Evolutionary conservation across 345 rosid species (phyloP).

Genomic region (Sisymbrium irio): DNA sequence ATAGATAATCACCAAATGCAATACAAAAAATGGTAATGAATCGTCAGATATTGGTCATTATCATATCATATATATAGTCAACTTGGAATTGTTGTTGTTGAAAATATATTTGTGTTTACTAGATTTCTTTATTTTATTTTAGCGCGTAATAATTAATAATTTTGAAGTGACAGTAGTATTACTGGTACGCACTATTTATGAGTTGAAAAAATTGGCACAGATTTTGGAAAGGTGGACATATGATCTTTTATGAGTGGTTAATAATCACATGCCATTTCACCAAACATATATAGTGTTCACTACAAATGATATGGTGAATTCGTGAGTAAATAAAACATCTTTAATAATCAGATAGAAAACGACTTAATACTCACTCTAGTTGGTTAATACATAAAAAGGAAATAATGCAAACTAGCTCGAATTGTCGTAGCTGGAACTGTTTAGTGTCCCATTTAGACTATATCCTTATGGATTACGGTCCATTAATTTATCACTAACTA

Average conservation of each 20-base stretch:
- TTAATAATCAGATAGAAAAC: neutral
- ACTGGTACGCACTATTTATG: constrained; percentile 26
- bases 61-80: neutral
- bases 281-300: constrained; percentile 26
- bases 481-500: neutral
- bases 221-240: constrained; percentile 22
- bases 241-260: constrained; percentile 17
- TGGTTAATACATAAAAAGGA: neutral
- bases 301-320: constrained; percentile 15
- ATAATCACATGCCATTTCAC: constrained; percentile 27
- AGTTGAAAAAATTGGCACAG: constrained; percentile 31
- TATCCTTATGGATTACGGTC: neutral
- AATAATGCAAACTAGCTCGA: neutral
- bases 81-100: neutral
- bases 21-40: constrained; percentile 1
- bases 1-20: neutral
- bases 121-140: neutral
- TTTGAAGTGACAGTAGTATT: neutral
- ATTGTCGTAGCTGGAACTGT: neutral
- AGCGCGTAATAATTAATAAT: neutral
- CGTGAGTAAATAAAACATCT: neutral
- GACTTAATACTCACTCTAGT: constrained; percentile 26
- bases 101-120: neutral
- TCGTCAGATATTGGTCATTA: neutral
- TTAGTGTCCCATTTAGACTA: neutral